Conservation (phyloP, 495 filamentous ascomycete species). For the Daldinia childiae region DNA sequence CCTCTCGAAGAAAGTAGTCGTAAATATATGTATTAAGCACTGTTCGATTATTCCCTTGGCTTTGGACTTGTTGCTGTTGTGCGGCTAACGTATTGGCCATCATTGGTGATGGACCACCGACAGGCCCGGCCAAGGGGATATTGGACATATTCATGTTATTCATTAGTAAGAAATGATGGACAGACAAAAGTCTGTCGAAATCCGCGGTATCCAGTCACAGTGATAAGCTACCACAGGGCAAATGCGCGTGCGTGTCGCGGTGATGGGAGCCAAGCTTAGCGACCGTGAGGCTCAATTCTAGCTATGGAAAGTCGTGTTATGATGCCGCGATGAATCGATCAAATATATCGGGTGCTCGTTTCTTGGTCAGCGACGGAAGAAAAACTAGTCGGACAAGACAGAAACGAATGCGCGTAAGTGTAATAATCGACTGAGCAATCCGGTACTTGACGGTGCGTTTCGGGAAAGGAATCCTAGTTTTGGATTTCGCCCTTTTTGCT, state of each 20-base stretch:
- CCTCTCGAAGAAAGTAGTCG: constrained; percentile 89
- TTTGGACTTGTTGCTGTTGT: constrained; percentile 52
- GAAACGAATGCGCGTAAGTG: constrained; percentile 25
- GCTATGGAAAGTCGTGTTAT: constrained; percentile 1
- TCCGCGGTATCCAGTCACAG: constrained; percentile 37
- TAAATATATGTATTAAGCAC: constrained; percentile 95
- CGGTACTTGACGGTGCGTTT: constrained; percentile 8
- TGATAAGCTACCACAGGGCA: constrained; percentile 2
- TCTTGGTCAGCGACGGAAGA: constrained; percentile 38
- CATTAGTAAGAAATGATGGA: constrained; percentile 58
- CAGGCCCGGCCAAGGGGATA: constrained; percentile 72
- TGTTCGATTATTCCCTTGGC: constrained; percentile 53
- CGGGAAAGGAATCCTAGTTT: constrained; percentile 27
- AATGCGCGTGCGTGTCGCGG: constrained; percentile 38
- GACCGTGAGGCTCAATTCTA: neutral
- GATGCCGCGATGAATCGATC: neutral
- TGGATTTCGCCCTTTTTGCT: constrained; percentile 14
- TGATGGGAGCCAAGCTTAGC: constrained; percentile 14
- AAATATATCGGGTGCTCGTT: constrained; percentile 19
- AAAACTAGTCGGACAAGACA: constrained; percentile 13
- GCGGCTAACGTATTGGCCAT: constrained; percentile 68
- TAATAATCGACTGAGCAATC: constrained; percentile 22
- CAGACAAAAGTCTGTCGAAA: constrained; percentile 45
- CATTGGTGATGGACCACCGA: constrained; percentile 72
- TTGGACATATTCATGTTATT: constrained; percentile 75